phyloP scores from a whole-genome alignment of 306 rosid species.

The Inga leiocalycina region DNA sequence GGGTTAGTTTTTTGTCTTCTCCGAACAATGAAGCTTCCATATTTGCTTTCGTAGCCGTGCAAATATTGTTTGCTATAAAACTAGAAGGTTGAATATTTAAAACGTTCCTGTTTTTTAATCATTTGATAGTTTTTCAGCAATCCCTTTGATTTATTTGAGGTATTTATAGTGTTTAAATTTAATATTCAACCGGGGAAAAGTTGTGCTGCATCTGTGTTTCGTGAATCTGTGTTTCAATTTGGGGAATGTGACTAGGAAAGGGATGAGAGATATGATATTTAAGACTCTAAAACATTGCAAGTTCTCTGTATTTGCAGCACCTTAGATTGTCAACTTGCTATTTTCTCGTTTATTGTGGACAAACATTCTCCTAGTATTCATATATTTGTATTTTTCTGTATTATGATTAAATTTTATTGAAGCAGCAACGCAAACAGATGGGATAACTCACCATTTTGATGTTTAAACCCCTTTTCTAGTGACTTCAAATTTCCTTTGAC shows the following conservation, averaged over 20 bases:
- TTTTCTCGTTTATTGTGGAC: constrained; percentile 14
- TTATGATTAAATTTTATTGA: constrained; percentile 20
- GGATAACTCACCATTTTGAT: constrained; percentile 15
- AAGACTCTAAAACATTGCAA: not conserved
- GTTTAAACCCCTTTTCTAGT: constrained; percentile 28
- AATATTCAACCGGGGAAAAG: not conserved
- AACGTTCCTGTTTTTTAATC: not conserved
- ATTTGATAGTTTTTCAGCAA: not conserved
- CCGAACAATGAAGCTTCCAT: not conserved
- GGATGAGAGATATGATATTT: not conserved
- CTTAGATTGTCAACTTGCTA: constrained; percentile 9
- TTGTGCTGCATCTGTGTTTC: not conserved
- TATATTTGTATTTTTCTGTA: constrained; percentile 16
- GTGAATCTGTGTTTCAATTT: constrained; percentile 1
- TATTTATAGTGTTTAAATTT: not conserved
- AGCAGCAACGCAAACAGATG: not conserved
- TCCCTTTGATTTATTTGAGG: not conserved
- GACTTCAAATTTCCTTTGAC: constrained; percentile 25
- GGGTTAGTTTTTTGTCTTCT: not conserved
- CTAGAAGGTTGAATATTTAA: not conserved
- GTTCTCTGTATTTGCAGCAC: not conserved
- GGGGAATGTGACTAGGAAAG: constrained; percentile 7
- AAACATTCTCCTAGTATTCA: not conserved
- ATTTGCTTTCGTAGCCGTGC: not conserved
- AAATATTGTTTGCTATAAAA: not conserved